Evolutionary conservation across 2,329 filamentous ascomycete genomes (phyloP).

Genomic region (Cladophialophora exuberans): DNA sequence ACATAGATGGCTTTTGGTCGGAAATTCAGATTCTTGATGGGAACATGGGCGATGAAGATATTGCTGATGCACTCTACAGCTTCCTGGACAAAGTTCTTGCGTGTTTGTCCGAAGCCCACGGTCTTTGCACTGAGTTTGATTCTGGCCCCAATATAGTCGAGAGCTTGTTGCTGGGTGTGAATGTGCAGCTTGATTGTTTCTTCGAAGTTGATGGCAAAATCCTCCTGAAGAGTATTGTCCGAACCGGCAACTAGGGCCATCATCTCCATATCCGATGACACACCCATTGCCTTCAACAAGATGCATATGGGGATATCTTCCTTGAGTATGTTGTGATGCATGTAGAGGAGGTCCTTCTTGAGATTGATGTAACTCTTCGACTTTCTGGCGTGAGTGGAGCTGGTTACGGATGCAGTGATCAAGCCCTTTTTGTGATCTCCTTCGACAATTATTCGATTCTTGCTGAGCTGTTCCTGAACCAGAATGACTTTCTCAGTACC

Average conservation of each 20-base stretch:
- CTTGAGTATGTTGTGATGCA: slow-evolving; percentile 89
- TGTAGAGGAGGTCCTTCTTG: slow-evolving; percentile 87
- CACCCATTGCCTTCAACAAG: slow-evolving; percentile 87
- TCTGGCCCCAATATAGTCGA: slow-evolving; percentile 86
- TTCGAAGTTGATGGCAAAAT: slow-evolving; percentile 94
- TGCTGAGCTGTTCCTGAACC: slow-evolving; percentile 97
- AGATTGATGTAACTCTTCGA: slow-evolving; percentile 95
- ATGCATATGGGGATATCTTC: slow-evolving; percentile 96
- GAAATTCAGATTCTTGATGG: slow-evolving; percentile 89
- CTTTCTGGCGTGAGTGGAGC: slow-evolving; percentile 96
- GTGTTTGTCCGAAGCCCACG: slow-evolving; percentile 58
- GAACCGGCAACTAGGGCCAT: slow-evolving; percentile 86
- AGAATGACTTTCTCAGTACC: slow-evolving; percentile 98
- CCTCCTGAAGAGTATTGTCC: slow-evolving; percentile 87
- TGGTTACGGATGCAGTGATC: slow-evolving; percentile 91
- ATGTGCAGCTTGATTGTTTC: slow-evolving; percentile 82
- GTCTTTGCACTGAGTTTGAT: slow-evolving; percentile 81
- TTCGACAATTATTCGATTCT: slow-evolving; percentile 98
- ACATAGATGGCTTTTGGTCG: slow-evolving; percentile 96
- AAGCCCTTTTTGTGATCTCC: slow-evolving; percentile 88
- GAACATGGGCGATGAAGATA: slow-evolving; percentile 92
- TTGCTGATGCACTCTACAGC: slow-evolving; percentile 90
- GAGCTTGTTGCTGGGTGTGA: slow-evolving; percentile 89
- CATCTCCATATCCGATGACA: slow-evolving; percentile 94
- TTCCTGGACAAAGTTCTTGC: slow-evolving; percentile 84